Evolutionary conservation across 1,284 basidiomycete genomes (phyloP).

Genomic region (Pterulicium gracile): DNA sequence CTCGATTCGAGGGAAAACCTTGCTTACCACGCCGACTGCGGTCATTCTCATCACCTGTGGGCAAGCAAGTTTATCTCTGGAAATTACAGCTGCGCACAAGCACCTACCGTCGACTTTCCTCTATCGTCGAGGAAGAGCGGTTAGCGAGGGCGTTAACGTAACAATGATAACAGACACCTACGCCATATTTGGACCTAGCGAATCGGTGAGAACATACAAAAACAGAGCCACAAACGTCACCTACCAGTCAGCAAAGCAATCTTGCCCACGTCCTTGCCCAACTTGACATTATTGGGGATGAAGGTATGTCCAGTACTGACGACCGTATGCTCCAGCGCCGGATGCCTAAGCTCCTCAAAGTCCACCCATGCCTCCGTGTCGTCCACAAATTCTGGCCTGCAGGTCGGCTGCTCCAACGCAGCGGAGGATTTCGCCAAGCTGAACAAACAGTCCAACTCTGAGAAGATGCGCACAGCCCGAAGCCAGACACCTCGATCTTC

Average conservation of each 20-base stretch:
- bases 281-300: constrained; percentile 88
- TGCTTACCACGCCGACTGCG: constrained; percentile 73
- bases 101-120: constrained; percentile 73
- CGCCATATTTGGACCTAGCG: constrained; percentile 85
- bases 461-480: constrained; percentile 64
- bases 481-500: constrained; percentile 74
- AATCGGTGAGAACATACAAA: constrained; percentile 8
- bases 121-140: constrained; percentile 23
- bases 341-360: constrained; percentile 81
- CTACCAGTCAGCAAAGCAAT: constrained; percentile 83
- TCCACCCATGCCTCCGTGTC: constrained; percentile 65
- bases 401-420: constrained; percentile 87
- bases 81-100: constrained; percentile 2
- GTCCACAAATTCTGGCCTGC: constrained; percentile 81
- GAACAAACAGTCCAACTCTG: constrained; percentile 90
- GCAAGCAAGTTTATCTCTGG: too few species aligned
- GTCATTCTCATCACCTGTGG: constrained; percentile 86
- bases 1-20: not conserved
- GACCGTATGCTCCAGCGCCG: constrained; percentile 53
- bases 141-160: not conserved
- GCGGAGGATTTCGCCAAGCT: constrained; percentile 85
- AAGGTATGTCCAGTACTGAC: constrained; percentile 51
- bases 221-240: constrained; percentile 14
- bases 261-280: constrained; percentile 72
- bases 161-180: constrained; percentile 25